Base-by-base conservation (phyloP, 441 rosid genomes). In the Cnidoscolus chayamansa region DNA sequence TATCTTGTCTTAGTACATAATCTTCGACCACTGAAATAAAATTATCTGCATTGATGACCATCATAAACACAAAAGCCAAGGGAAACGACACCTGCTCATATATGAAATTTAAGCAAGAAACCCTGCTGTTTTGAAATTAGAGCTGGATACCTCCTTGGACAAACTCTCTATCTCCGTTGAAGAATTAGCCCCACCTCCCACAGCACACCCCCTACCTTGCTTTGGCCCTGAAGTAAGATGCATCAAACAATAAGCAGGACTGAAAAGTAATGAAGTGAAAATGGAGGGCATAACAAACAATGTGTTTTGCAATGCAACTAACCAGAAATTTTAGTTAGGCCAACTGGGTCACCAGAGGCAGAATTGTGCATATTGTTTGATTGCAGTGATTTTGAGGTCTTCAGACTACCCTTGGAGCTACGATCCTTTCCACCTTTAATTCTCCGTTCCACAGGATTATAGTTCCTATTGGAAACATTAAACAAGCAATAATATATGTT, bases 401-500 rank as follows among this genome's bases (percentile, higher is more conserved):
- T 93, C 64, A 54, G 82, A 43, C 78, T 70, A 80, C 95, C 88
- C 79, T 77, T 93, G 0, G 74, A 74, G 66, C 73, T 66, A 54
- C 88, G 87, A 76, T 89, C 95, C 81, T 83, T 91, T 73, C 98
- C 97, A 63, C 86, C 90, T 81, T 82, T 95, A 59, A 81, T 72
- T 86, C 99, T 86, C 70, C 99, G 83, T 65, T 93, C 99, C 76
- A 91, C 84, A 0, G 98, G 99, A 76, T 93, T 89, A 79, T 95
- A 95, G 77, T 95, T 95, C 90, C 99, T 95, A 59, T 10, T 61
- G 71, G 64, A 65, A 63, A 67, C 54, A 74, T 47, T 69, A 48
- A 16, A 60, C 13, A 63, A 59, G 63, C 7, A 8, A 60, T 8
- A 61, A 57, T 11, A 7, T 25, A 13, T n/a, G 8, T 51, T 54